Evolutionary conservation across 306 rosid species (phyloP), one percentile per base, ranked within the genome.

Genomic region (Boehmeria nivea): DNA sequence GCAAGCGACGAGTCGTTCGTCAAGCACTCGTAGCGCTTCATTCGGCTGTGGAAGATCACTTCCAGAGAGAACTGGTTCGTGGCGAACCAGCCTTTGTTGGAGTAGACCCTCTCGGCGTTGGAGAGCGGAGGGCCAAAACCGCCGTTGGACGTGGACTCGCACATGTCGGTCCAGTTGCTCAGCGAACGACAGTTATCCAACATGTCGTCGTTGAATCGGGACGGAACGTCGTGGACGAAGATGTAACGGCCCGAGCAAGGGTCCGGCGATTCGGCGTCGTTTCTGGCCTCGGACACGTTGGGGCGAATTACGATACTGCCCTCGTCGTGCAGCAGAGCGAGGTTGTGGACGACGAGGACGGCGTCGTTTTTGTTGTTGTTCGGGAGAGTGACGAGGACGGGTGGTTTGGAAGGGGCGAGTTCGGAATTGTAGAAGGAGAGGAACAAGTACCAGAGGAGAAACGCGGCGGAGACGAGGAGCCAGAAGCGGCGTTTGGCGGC

Each of bases 41-140:
- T 81, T 26, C 40, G 70, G 76, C 72, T 71, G 40, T 81, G 88
- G 34, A 85, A 85, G 25, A 85, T 76, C 19, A 76, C 48, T 31
- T 85, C 94, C 3, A 84, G 71, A 34, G 81, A 24, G 48, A 81
- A 78, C 48, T 81, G 88, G 69, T 81, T 71, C 4, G 94, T 85
- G 2, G 12, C 33, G 63, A 62, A 85, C 88, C 88, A 85, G 46
- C 48, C 53, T 20, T 50, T n/a, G 39, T 55, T 62, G 28, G 21
- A n/a, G 4, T 58, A 19, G 16, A 76, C 9, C 18, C 58, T 51
- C 3, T 37, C 65, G 1, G 36, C 1, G 8, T 31, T 31, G 8
- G 36, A 10, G 36, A 31, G 36, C 9, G 36, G 36, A 0, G 36
- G 36, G 20, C 91, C 87, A 61, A 80, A 72, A 14, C 87, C 87